Evolutionary conservation across 169 alveolate genomes (phyloP), one percentile per base, ranked within the genome.

Genomic region (Amoebophrya sp.): DNA sequence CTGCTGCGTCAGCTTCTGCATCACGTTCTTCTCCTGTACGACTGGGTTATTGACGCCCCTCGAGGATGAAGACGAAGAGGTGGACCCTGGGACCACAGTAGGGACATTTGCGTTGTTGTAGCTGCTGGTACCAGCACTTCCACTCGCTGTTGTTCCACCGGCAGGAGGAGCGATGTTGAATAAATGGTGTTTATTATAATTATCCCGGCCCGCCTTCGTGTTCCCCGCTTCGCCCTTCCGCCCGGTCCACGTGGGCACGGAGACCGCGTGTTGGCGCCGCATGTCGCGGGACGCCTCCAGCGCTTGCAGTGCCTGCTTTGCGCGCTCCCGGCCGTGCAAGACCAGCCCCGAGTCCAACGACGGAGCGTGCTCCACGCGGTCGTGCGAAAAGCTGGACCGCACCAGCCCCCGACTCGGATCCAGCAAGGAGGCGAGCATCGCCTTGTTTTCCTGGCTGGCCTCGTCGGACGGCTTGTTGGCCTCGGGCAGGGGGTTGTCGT

Each of bases 221-320:
- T 7, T 12, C 18, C 93, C 93, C 32, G 93, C 93, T 41, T 47
- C 38, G 29, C 93, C 93, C 29, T 53, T 89, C 77, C 40, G 91
- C 35, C 93, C 93, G 0, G 93, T 92, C 93, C 93, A 92, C 35
- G 93, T 92, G 23, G 93, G 93, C 83, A 88, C 93, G 23, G n/a
- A 77, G 18, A 77, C 89, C 39, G 39, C 38, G n/a, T 25, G 38
- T 25, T 0, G 90, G 39, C 32, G 10, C 2, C 35, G 89, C 39
- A 25, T 7, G n/a, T 14, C 89, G 2, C 35, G n/a, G n/a, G 39
- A 32, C 12, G 14, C n/a, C 90, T 77, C 29, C 23, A 33, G 23
- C 12, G 32, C 39, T 77, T 38, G 40, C 66, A 77, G 40, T 33
- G 90, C 39, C 39, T 77, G 40, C 40, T 23, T 2, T 29, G 40